These are phyloP conservation scores for Incumbomyces lentus DNA, from an alignment of 2,329 filamentous ascomycete genomes.

Conservation along the genomic window DNA sequence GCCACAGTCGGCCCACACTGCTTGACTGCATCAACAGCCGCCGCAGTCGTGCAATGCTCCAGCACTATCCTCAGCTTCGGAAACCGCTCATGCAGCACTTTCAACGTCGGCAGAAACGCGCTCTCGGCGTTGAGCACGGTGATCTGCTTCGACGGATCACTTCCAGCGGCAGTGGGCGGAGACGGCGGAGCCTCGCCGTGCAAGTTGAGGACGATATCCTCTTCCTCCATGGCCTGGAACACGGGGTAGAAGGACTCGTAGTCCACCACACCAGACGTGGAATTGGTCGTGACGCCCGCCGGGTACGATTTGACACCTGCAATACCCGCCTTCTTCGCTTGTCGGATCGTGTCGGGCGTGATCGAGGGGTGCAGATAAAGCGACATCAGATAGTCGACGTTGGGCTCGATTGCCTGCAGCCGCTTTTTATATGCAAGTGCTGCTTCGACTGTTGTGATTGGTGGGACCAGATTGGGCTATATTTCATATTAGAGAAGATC, in stretches of 20 bases:
- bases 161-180: not conserved
- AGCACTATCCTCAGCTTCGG: conserved; percentile 54
- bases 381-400: conserved; percentile 63
- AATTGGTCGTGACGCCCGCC: conserved; percentile 48
- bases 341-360: conserved; percentile 58
- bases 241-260: conserved; percentile 44
- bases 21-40: conserved; percentile 67
- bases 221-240: conserved; percentile 79
- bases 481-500: not conserved
- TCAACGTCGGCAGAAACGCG: conserved; percentile 69
- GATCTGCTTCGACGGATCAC: conserved; percentile 26
- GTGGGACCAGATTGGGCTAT: conserved; percentile 56
- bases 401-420: conserved; percentile 50
- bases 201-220: conserved; percentile 78
- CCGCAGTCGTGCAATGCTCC: conserved; percentile 77
- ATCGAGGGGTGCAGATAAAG: conserved; percentile 56
- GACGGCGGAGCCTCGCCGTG: conserved; percentile 67
- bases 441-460: conserved; percentile 50
- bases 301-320: conserved; percentile 48
- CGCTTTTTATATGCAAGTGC: conserved; percentile 57
- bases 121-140: conserved; percentile 60
- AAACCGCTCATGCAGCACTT: conserved; percentile 62
- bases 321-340: conserved; percentile 59
- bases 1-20: conserved; percentile 68
- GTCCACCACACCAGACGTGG: conserved; percentile 38